These are phyloP conservation scores for Capsella bursapastoris DNA, from an alignment of 345 rosid species.

Conservation along the genomic window DNA sequence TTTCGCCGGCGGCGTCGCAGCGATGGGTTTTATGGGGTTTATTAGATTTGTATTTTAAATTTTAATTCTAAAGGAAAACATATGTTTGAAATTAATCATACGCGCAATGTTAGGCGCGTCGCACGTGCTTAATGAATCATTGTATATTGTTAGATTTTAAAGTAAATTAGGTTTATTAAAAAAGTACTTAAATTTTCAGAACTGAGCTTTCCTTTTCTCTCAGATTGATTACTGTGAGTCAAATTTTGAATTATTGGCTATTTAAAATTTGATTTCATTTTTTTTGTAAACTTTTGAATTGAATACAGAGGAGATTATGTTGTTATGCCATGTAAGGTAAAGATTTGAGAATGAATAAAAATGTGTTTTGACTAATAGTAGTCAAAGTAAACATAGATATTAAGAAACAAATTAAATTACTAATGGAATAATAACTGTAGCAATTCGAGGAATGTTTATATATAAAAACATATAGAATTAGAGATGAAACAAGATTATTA, in stretches of 20 bases:
- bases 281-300: not conserved
- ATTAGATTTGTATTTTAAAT: not conserved
- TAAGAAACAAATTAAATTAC: too few species aligned
- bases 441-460: not conserved
- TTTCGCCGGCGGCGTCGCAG: constrained; percentile 19
- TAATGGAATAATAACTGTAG: not conserved
- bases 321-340: not conserved
- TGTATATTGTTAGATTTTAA: too few species aligned
- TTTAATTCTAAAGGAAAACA: not conserved
- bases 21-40: constrained; percentile 33
- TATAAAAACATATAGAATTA: not conserved
- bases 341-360: not conserved
- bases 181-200: too few species aligned
- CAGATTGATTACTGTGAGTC: not conserved
- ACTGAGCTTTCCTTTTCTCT: not conserved
- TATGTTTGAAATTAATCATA: not conserved
- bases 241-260: not conserved
- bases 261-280: too few species aligned
- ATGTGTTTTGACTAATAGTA: constrained; percentile 8
- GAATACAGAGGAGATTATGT: too few species aligned
- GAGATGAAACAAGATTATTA: not conserved
- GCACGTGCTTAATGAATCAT: not conserved
- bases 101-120: not conserved
- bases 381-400: not conserved
- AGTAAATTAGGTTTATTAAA: too few species aligned